Evolutionary conservation across 257 asterid genomes (phyloP), one percentile per base, ranked within the genome.

Genomic region (Plantago major): DNA sequence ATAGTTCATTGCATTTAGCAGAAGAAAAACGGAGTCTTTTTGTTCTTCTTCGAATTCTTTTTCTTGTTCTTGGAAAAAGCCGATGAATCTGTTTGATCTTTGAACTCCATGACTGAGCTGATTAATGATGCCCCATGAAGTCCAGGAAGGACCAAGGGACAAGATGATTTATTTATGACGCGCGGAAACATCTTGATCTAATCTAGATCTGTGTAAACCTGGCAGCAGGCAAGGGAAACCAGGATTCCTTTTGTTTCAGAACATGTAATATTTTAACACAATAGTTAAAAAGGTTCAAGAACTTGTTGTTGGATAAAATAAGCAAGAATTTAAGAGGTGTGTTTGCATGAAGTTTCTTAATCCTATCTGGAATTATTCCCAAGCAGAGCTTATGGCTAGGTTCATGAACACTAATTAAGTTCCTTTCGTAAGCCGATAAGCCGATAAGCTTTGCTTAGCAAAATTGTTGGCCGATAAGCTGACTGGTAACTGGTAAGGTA

Each of bases 131-230:
- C 81, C 59, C 57, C 46, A 53, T 13, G n/a, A 38, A 59, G 30
- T 53, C 67, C 69, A 42, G 12, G 60, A 67, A 71, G 49, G 83
- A 73, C 86, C 73, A 70, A 68, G 76, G 44, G 79, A 78, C 85
- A 76, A 3, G 42, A 64, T 4, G 62, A 65, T 50, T 69, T 67
- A 59, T 49, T 62, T 40, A 48, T 50, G 57, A 7, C 64, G 70
- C 51, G 59, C 38, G 78, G 83, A 69, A 73, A 77, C 89, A 81
- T 3, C 47, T 72, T 65, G 87, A 82, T 81, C 77, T 63, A 72
- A 84, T 87, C 89, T 81, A 67, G 81, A 82, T 87, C 89, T 84
- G 55, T 82, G 96, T 81, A 59, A 30, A 9, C 55, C 74, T 60
- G 57, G 55, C 76, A 79, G 73, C 75, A 69, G 80, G 87, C 93